Percentiles rank a stretch among this genome's conserved stretches.
phyloP scores from a whole-genome alignment of 1,284 basidiomycete genomes.

The Leccinum ponderosum region DNA sequence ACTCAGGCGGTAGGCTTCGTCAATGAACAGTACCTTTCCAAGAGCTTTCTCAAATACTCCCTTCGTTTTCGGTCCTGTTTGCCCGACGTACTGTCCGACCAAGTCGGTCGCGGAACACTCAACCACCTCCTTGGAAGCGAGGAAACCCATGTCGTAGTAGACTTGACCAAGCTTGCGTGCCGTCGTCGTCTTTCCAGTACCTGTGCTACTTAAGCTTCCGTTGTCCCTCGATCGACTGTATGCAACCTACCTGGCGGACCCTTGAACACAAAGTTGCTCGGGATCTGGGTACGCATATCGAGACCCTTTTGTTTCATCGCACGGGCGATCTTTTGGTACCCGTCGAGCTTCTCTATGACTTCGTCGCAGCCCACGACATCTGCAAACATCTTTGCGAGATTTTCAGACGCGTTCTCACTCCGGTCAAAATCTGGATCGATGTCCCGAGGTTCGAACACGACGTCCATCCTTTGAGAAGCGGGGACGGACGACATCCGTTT shows the following conservation, averaged over 20 bases:
- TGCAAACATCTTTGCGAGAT: constrained; percentile 57
- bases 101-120: constrained; percentile 70
- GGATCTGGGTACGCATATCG: constrained; percentile 50
- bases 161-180: not conserved
- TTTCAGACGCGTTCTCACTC: constrained; percentile 43
- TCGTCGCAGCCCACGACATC: constrained; percentile 62
- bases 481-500: constrained; percentile 42
- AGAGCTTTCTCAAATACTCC: constrained; percentile 40
- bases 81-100: constrained; percentile 65
- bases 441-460: constrained; percentile 57
- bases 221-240: not conserved
- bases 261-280: constrained; percentile 70
- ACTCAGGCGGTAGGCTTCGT: constrained; percentile 61
- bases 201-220: constrained; percentile 3
- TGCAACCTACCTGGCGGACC: constrained; percentile 52
- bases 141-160: constrained; percentile 9
- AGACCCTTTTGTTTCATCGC: constrained; percentile 42
- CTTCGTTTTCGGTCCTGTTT: constrained; percentile 65
- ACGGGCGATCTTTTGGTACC: constrained; percentile 53
- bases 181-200: constrained; percentile 45
- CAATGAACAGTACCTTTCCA: constrained; percentile 64
- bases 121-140: constrained; percentile 38
- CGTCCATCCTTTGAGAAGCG: constrained; percentile 36
- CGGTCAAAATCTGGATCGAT: constrained; percentile 63
- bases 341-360: constrained; percentile 46